Conservation (phyloP, 768 basidiomycete species). For the Amanita thiersii region DNA sequence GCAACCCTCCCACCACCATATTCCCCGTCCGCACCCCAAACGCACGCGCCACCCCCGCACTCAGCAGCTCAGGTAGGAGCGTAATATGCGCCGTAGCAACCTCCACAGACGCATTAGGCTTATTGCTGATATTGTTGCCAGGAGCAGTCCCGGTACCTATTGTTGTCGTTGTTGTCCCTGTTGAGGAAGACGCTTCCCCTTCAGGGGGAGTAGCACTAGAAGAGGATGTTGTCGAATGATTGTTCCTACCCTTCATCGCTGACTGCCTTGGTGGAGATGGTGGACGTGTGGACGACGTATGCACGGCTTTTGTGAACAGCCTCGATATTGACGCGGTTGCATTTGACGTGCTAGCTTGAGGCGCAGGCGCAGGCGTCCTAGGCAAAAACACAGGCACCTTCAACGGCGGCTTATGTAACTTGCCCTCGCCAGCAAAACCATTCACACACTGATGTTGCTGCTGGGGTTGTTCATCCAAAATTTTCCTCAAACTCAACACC, state of each 20-base stretch:
- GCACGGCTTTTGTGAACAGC: slow-evolving; percentile 56
- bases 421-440: not conserved
- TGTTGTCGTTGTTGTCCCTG: not conserved
- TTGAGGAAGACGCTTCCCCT: not conserved
- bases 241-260: slow-evolving; percentile 24
- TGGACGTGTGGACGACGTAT: slow-evolving; percentile 54
- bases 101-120: not conserved
- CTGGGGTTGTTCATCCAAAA: slow-evolving; percentile 49
- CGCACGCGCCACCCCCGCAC: slow-evolving; percentile 7
- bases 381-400: slow-evolving; percentile 29
- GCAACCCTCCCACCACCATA: too few species aligned
- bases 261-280: slow-evolving; percentile 49
- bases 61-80: slow-evolving; percentile 5
- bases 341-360: slow-evolving; percentile 54
- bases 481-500: slow-evolving; percentile 59
- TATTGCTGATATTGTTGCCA: not conserved
- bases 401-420: not conserved
- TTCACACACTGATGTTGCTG: slow-evolving; percentile 5
- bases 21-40: slow-evolving; percentile 13
- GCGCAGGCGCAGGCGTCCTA: slow-evolving; percentile 42
- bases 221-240: slow-evolving; percentile 5
- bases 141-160: not conserved
- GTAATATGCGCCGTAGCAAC: not conserved
- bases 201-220: not conserved
- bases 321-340: slow-evolving; percentile 75